phyloP scores from a whole-genome alignment of 2,329 filamentous ascomycete species.

The Aquanectria penicillioides region DNA sequence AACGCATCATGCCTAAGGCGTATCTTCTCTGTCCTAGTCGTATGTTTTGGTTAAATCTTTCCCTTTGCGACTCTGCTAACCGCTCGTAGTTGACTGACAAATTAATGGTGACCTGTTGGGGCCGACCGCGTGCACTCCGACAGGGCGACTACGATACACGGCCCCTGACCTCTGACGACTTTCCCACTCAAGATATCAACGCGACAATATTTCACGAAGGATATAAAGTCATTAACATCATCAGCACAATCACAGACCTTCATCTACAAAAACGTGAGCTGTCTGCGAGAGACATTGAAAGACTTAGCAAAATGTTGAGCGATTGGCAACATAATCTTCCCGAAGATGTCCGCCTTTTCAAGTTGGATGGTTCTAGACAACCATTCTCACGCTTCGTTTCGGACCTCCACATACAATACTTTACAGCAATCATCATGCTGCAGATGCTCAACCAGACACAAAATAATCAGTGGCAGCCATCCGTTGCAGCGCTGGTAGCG shows the following conservation, averaged over 20 bases:
- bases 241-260: neutral
- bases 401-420: conserved; percentile 9
- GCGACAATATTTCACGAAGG: neutral
- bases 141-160: neutral
- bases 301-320: neutral
- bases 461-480: neutral
- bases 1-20: conserved; percentile 3
- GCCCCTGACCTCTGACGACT: neutral
- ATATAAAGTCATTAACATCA: neutral
- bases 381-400: neutral
- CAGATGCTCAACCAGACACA: neutral
- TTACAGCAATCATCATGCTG: conserved; percentile 7
- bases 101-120: conserved; percentile 13
- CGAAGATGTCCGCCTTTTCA: neutral
- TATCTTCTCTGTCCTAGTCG: conserved; percentile 15
- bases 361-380: neutral
- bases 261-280: neutral
- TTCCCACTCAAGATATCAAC: neutral
- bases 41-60: neutral
- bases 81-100: neutral
- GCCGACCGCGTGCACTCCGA: neutral
- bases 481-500: neutral
- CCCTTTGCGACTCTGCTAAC: neutral
- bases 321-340: conserved; percentile 11
- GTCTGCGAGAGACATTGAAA: neutral